Conservation (phyloP, 148 eudicot species). For the Rhododendron henanense region DNA sequence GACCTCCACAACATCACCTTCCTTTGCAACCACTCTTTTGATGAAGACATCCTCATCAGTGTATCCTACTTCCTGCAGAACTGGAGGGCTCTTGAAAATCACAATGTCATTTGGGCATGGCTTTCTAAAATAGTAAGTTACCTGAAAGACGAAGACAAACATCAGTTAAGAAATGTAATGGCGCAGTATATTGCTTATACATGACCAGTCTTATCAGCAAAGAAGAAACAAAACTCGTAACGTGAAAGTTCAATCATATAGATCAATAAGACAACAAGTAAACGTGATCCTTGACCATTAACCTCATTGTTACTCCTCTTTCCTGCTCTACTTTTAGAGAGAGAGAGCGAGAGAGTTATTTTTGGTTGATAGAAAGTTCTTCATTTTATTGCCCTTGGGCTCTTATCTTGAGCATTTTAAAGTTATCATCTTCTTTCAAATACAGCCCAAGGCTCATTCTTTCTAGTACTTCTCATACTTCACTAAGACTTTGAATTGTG, state of each 20-base stretch:
- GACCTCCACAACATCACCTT: slow-evolving; percentile 92
- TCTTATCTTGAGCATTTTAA: not conserved
- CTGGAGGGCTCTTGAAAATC: slow-evolving; percentile 91
- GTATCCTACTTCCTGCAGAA: slow-evolving; percentile 83
- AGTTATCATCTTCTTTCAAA: not conserved
- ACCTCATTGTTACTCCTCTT: not conserved
- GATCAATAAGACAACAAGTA: not conserved
- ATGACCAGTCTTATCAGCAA: not conserved
- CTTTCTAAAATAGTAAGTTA: slow-evolving; percentile 78
- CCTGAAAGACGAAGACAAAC: slow-evolving; percentile 41
- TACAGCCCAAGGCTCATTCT: not conserved
- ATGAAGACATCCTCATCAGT: slow-evolving; percentile 90
- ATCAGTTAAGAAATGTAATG: not conserved
- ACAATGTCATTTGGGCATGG: slow-evolving; percentile 96
- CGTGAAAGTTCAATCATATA: not conserved
- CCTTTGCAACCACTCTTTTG: slow-evolving; percentile 85
- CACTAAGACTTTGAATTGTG: not conserved
- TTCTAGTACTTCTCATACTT: not conserved
- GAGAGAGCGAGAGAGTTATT: not conserved
- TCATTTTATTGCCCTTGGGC: not conserved
- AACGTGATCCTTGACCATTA: not conserved
- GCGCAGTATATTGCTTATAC: slow-evolving; percentile 13
- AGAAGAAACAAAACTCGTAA: not conserved
- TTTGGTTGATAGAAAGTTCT: not conserved
- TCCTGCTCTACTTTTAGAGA: not conserved